Evolutionary conservation across 2,329 filamentous ascomycete genomes (phyloP).

Genomic region (Lachnellula subtilissima): DNA sequence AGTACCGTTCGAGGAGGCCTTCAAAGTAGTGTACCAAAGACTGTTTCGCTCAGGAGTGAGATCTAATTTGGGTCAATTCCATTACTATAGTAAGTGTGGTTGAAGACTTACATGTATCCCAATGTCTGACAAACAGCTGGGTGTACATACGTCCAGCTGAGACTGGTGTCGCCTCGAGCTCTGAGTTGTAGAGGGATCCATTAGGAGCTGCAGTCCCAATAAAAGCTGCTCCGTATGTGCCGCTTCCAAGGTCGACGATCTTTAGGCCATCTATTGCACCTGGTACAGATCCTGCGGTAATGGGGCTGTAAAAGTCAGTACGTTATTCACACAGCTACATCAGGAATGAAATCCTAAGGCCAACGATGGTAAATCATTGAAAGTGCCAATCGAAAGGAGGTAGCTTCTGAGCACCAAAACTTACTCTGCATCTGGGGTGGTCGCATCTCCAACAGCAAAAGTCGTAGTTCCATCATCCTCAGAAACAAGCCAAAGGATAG

Average conservation of each 20-base stretch:
- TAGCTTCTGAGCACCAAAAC: background rate
- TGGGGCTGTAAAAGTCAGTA: slow-evolving; percentile 14
- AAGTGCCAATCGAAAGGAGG: no score
- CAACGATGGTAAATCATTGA: background rate
- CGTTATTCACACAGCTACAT: background rate
- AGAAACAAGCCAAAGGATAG: slow-evolving; percentile 19
- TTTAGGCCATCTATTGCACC: slow-evolving; percentile 23
- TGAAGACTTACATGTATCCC: slow-evolving; percentile 21
- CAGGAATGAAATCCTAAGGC: background rate
- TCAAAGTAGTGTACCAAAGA: slow-evolving; percentile 24
- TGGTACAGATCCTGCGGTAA: slow-evolving; percentile 19
- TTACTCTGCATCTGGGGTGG: slow-evolving; percentile 17
- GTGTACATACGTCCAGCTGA: slow-evolving; percentile 21
- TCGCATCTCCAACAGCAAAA: slow-evolving; percentile 21
- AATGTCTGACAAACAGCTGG: slow-evolving; percentile 22
- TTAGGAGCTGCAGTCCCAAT: slow-evolving; percentile 19
- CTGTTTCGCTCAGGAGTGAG: slow-evolving; percentile 20
- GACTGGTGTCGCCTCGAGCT: slow-evolving; percentile 12
- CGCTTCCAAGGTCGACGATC: slow-evolving; percentile 11
- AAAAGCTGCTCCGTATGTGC: slow-evolving; percentile 17
- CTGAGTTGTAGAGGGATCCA: slow-evolving; percentile 21
- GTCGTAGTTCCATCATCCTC: slow-evolving; percentile 25
- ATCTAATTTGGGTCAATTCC: slow-evolving; percentile 4
- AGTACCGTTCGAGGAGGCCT: slow-evolving; percentile 8
- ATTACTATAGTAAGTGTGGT: background rate